Evolutionary conservation across 176 grass and related monocot species (phyloP), one percentile per base, ranked within the genome.

Genomic region (Musa acuminata): DNA sequence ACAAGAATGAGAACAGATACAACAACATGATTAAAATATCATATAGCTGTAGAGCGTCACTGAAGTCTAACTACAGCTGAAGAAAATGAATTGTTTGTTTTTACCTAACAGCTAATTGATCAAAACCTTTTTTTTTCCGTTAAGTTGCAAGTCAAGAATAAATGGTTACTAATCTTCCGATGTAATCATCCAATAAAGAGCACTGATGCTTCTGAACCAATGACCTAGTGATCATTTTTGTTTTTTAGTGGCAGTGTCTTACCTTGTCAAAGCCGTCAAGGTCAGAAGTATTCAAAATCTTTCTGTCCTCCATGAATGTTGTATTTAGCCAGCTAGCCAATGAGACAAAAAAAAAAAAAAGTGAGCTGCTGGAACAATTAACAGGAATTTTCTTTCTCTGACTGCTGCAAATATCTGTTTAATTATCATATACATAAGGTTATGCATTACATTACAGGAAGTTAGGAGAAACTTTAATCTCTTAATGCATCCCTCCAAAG

Each of bases 181-280:
- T 12, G 14, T 4, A 16, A 71, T 71, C 48, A 22, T 43, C 35
- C 8, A 71, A 71, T 17, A 51, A 10, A 71, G 49, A 8, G 51
- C 51, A 51, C 3, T 16, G 8, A 21, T 10, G 11, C 14, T 5
- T 13, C 35, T 14, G 50, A 21, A 49, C 21, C 17, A 71, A 51
- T 71, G 8, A 49, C 52, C 27, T 8, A 49, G 13, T n/a, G 8
- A 51, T 21, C 2, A 86, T 66, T 13, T 43, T 35, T 35, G 5
- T 35, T 35, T 6, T 29, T 43, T 43, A 83, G 62, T 17, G 48
- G 84, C 75, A 8, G 75, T 35, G 17, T 50, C 77, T 51, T 76
- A 94, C 96, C 91, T 91, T 99, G 49, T 99, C 96, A 83, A 99
- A 99, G 87, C 87, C 88, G 83, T 95, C 96, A 79, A 99, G 79